Percentiles rank a stretch among this genome's conserved stretches.
These are phyloP conservation scores for Alternaria viburni DNA, from an alignment of 2,329 filamentous ascomycete genomes.

Conservation along the genomic window DNA sequence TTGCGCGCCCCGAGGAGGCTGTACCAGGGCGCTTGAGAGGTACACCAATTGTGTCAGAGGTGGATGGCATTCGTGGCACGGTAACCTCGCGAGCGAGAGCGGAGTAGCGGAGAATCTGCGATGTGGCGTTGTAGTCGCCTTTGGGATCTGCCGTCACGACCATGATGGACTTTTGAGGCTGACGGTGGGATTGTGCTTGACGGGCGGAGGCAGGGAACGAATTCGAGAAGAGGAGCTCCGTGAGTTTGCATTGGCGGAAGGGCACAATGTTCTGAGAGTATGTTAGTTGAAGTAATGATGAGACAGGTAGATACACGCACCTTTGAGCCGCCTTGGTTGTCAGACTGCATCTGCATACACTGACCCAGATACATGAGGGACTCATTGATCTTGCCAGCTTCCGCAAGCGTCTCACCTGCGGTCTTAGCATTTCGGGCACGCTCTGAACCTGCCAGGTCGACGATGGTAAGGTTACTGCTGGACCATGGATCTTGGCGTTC, in stretches of 20 bases:
- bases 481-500: slow-evolving; percentile 69
- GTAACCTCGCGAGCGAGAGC: slow-evolving; percentile 92
- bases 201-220: slow-evolving; percentile 56
- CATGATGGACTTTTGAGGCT: slow-evolving; percentile 89
- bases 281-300: slow-evolving; percentile 16
- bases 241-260: slow-evolving; percentile 65
- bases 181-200: slow-evolving; percentile 50
- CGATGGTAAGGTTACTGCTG: slow-evolving; percentile 81
- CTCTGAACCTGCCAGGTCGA: slow-evolving; percentile 93
- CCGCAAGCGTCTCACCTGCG: slow-evolving; percentile 86
- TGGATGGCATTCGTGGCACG: slow-evolving; percentile 84
- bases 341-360: slow-evolving; percentile 93
- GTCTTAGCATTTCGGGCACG: slow-evolving; percentile 93
- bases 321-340: slow-evolving; percentile 75
- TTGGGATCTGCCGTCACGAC: slow-evolving; percentile 92
- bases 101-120: slow-evolving; percentile 92
- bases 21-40: slow-evolving; percentile 40
- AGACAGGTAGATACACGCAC: slow-evolving; percentile 52
- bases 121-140: slow-evolving; percentile 96
- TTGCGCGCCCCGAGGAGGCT: slow-evolving; percentile 30
- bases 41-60: slow-evolving; percentile 70
- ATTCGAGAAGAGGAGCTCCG: slow-evolving; percentile 60
- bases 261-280: slow-evolving; percentile 68
- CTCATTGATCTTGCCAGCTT: slow-evolving; percentile 98
- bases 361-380: slow-evolving; percentile 98